Evolutionary conservation across 192 early-diverging fungal genomes (phyloP).

Genomic region (Mortierella hygrophila): DNA sequence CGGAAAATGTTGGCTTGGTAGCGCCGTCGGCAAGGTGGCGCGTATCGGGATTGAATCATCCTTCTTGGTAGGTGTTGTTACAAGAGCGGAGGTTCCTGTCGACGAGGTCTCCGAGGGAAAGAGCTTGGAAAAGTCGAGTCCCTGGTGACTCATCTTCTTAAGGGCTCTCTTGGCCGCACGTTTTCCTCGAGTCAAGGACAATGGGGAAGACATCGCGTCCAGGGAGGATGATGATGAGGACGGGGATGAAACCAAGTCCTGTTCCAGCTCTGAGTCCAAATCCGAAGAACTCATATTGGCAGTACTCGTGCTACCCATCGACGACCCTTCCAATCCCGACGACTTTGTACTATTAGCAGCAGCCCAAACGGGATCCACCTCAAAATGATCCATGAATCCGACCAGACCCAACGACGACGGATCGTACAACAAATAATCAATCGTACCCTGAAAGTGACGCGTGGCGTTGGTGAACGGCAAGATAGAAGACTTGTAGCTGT

Average conservation of each 20-base stretch:
- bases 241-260: conserved; percentile 11
- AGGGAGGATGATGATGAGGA: conserved; percentile 5
- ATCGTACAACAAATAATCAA: conserved; percentile 48
- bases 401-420: conserved; percentile 36
- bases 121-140: conserved; percentile 39
- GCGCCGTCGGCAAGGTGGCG: conserved; percentile 28
- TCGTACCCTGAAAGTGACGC: conserved; percentile 44
- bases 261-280: conserved; percentile 29
- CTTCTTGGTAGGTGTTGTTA: not conserved
- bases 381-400: conserved; percentile 49
- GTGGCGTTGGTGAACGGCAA: conserved; percentile 50
- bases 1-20: conserved; percentile 46
- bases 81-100: not conserved
- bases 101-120: not conserved
- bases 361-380: conserved; percentile 3
- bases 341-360: not conserved
- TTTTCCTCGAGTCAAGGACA: not conserved
- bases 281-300: conserved; percentile 30
- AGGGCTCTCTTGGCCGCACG: not conserved
- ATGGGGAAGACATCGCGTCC: not conserved
- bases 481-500: conserved; percentile 40
- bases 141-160: not conserved
- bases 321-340: not conserved
- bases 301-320: not conserved
- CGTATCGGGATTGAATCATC: not conserved